A percentile compares a stretch with the other conserved stretches of the same genome.
phyloP scores from a whole-genome alignment of 495 filamentous ascomycete species.

The Lepidopterella palustris region DNA sequence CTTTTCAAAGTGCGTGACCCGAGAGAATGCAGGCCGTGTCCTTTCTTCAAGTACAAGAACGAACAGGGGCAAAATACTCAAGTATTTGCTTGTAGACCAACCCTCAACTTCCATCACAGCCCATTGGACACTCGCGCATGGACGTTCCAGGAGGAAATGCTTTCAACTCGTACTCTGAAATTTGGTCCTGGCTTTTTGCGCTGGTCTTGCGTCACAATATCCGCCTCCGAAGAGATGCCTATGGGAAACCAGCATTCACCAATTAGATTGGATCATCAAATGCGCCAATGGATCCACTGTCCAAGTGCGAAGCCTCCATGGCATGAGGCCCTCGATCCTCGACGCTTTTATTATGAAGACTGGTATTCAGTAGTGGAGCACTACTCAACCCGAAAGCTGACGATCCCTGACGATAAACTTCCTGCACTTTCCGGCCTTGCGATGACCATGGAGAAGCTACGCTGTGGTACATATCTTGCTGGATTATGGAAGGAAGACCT shows the following conservation, averaged over 20 bases:
- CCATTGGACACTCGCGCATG: constrained; percentile 4
- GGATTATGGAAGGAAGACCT: background rate
- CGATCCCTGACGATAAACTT: background rate
- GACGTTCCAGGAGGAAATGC: constrained; percentile 21
- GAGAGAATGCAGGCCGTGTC: too few relatives aligned
- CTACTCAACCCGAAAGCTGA: background rate
- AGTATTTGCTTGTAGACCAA: too few relatives aligned
- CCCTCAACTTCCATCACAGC: too few relatives aligned
- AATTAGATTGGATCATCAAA: constrained; percentile 12
- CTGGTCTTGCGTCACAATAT: constrained; percentile 8
- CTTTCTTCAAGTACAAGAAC: too few relatives aligned
- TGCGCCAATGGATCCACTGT: too few relatives aligned
- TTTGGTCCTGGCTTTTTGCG: background rate
- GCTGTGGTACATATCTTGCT: background rate
- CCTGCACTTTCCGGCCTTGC: background rate
- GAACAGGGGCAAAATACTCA: too few relatives aligned
- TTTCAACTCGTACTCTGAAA: constrained; percentile 13
- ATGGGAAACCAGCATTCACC: too few relatives aligned
- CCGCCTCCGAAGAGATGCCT: too few relatives aligned
- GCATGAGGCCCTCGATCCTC: background rate
- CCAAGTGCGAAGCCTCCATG: background rate
- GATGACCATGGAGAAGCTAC: background rate
- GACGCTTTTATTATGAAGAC: background rate
- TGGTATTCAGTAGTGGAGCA: background rate
- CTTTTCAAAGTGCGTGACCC: too few relatives aligned